phyloP scores from a whole-genome alignment of 805 yeast species.

The Teunomyces gatunensis region DNA sequence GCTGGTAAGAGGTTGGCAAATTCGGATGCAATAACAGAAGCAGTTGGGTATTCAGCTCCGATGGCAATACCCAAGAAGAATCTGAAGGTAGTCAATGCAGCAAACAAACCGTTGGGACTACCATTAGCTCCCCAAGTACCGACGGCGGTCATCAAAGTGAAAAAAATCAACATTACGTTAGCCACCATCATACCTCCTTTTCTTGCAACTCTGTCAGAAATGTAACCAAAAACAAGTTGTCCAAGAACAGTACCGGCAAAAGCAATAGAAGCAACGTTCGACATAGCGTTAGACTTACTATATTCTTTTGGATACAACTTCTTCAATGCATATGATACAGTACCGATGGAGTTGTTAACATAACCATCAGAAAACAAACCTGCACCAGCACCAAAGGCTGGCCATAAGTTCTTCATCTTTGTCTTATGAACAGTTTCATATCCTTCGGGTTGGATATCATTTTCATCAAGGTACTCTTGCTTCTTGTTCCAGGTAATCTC shows the following conservation, averaged over 20 bases:
- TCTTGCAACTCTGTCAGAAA: slow-evolving; percentile 79
- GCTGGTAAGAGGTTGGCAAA: slow-evolving; percentile 74
- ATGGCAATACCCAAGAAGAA: slow-evolving; percentile 88
- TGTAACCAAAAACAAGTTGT: slow-evolving; percentile 73
- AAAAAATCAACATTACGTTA: slow-evolving; percentile 68
- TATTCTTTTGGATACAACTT: slow-evolving; percentile 64
- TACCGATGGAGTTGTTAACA: slow-evolving; percentile 78
- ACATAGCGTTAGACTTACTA: slow-evolving; percentile 62
- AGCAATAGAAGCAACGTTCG: slow-evolving; percentile 82
- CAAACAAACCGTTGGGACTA: slow-evolving; percentile 70
- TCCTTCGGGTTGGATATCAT: slow-evolving; percentile 9
- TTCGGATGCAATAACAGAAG: slow-evolving; percentile 91
- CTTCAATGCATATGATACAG: slow-evolving; percentile 70
- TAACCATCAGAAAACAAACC: slow-evolving; percentile 94
- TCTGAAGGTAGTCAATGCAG: slow-evolving; percentile 80
- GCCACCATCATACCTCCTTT: slow-evolving; percentile 81
- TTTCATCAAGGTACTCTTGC: slow-evolving; percentile 16
- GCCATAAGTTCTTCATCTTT: slow-evolving; percentile 26
- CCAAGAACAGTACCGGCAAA: slow-evolving; percentile 93
- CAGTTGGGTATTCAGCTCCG: slow-evolving; percentile 94
- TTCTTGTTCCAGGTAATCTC: slow-evolving; percentile 43
- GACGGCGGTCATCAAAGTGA: slow-evolving; percentile 69
- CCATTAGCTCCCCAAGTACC: slow-evolving; percentile 73
- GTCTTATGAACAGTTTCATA: slow-evolving; percentile 9
- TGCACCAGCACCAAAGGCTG: slow-evolving; percentile 63